These are phyloP conservation scores for Termitomyces sp. DNA, from an alignment of 1,284 basidiomycete species.

Conservation along the genomic window DNA sequence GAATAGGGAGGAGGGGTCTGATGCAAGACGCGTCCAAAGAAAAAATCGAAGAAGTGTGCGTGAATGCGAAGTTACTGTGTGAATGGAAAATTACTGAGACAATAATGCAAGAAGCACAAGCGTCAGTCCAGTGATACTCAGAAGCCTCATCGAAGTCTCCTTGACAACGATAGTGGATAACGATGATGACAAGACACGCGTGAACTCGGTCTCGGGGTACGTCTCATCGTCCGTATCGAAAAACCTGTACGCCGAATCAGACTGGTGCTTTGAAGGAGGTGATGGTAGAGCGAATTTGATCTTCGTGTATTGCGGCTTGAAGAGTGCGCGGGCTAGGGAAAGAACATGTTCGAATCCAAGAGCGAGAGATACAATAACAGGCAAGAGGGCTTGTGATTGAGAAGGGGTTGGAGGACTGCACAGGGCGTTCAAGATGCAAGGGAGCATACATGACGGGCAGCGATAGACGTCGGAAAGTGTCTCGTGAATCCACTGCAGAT, in stretches of 20 bases:
- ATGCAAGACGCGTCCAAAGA: not conserved
- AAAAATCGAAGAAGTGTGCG: not conserved
- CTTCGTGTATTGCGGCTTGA: not conserved
- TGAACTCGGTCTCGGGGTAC: slow-evolving; percentile 8
- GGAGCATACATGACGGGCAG: slow-evolving; percentile 1
- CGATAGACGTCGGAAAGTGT: not conserved
- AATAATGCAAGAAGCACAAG: slow-evolving; percentile 15
- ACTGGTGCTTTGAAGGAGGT: not conserved
- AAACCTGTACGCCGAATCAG: not conserved
- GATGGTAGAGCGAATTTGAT: not conserved
- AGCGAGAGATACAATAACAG: not conserved
- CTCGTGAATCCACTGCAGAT: slow-evolving; percentile 4
- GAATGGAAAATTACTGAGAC: not conserved
- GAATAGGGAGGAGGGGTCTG: not conserved
- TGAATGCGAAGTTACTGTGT: too few relatives aligned
- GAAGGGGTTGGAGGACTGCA: not conserved
- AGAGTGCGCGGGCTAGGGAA: not conserved
- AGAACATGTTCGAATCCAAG: not conserved
- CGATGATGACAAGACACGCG: slow-evolving; percentile 4
- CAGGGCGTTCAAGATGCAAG: not conserved
- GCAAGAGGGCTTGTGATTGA: not conserved
- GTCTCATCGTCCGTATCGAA: slow-evolving; percentile 12
- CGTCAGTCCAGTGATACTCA: slow-evolving; percentile 15
- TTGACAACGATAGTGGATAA: slow-evolving; percentile 6
- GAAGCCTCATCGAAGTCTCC: slow-evolving; percentile 10